phyloP scores from a whole-genome alignment of 345 rosid genomes.

The Hibiscus trionum region DNA sequence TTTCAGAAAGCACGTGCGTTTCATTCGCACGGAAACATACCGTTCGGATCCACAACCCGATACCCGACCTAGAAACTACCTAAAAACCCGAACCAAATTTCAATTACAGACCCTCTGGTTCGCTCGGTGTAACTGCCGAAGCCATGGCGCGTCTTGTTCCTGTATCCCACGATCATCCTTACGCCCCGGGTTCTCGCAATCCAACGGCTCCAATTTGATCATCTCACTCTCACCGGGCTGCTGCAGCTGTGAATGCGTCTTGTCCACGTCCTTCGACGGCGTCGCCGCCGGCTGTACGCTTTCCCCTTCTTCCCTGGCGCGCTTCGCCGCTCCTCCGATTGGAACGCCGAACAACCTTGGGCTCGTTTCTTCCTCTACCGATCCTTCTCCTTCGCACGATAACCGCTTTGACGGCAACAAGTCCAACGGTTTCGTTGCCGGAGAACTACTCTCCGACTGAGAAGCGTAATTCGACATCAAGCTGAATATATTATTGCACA shows the following conservation, averaged over 20 bases:
- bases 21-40: not conserved
- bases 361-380: constrained; percentile 20
- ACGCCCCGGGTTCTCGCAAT: constrained; percentile 3
- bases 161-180: not conserved
- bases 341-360: constrained; percentile 67
- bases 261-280: constrained; percentile 2
- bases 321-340: constrained; percentile 51
- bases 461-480: constrained; percentile 46
- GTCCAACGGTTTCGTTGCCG: constrained; percentile 25
- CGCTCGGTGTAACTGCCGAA: constrained; percentile 23
- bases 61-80: not conserved
- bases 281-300: not conserved
- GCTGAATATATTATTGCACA: constrained; percentile 47
- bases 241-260: constrained; percentile 19
- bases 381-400: constrained; percentile 10
- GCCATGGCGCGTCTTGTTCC: constrained; percentile 42
- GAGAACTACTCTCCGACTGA: constrained; percentile 14
- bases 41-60: not conserved
- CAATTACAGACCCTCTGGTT: constrained; percentile 49
- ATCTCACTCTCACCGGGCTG: constrained; percentile 17
- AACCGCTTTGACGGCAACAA: constrained; percentile 29
- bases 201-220: constrained; percentile 38
- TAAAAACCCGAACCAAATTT: not conserved
- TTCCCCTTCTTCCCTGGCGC: constrained; percentile 31
- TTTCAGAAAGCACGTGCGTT: constrained; percentile 16